phyloP scores from a whole-genome alignment of 2,329 filamentous ascomycete genomes.

The Phyllosticta capitalensis region DNA sequence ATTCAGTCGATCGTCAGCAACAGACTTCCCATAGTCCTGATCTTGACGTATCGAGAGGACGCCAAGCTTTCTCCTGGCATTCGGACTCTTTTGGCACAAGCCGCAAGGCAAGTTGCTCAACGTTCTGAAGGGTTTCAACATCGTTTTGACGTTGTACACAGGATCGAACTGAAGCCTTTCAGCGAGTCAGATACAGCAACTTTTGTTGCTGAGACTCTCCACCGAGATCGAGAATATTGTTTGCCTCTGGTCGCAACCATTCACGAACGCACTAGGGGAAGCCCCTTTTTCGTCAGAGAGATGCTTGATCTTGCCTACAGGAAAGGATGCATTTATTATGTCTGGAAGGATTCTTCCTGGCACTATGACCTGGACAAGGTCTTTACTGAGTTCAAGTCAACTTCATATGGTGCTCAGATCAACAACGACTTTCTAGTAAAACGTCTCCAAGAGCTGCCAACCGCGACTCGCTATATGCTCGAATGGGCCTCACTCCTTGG shows the following conservation, averaged over 20 bases:
- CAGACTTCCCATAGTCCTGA: conserved; percentile 70
- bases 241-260: conserved; percentile 72
- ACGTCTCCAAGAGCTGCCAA: conserved; percentile 65
- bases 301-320: conserved; percentile 82
- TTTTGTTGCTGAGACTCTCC: conserved; percentile 75
- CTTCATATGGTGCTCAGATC: conserved; percentile 68
- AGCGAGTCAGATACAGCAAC: conserved; percentile 69
- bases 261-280: conserved; percentile 79
- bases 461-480: conserved; percentile 65
- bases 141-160: background rate
- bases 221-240: conserved; percentile 60
- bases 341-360: conserved; percentile 75
- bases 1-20: conserved; percentile 70
- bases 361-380: conserved; percentile 76
- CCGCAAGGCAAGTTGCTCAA: conserved; percentile 22
- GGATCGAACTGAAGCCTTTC: conserved; percentile 63
- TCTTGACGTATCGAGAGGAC: conserved; percentile 53
- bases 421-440: conserved; percentile 75
- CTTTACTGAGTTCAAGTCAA: conserved; percentile 73
- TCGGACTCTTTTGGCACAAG: conserved; percentile 23
- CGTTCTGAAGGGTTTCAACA: background rate
- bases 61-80: conserved; percentile 29
- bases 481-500: conserved; percentile 81
- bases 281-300: conserved; percentile 84
- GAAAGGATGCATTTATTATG: conserved; percentile 84